Evolutionary conservation across 352 stramenopile species (phyloP).

Genomic region (Pythium folliculosum): DNA sequence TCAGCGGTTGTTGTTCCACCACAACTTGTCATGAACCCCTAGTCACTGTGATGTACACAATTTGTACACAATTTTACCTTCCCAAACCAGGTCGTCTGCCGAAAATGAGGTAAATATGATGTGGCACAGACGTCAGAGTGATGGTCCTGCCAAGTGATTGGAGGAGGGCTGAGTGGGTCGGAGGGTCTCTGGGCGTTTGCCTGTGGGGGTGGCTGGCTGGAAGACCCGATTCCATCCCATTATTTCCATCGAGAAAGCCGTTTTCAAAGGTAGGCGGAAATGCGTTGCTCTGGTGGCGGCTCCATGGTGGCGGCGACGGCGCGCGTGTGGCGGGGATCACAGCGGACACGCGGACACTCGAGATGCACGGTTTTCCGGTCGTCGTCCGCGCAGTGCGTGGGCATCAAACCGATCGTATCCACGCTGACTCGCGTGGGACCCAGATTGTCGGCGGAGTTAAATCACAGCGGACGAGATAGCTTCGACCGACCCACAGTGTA

Average conservation of each 20-base stretch:
- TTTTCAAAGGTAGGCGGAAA: conserved; percentile 30
- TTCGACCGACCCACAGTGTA: background rate
- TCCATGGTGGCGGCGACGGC: background rate
- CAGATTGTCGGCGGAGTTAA: too few species aligned
- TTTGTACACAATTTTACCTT: background rate
- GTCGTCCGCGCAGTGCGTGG: too few species aligned
- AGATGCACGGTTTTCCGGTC: too few species aligned
- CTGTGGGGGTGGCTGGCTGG: conserved; percentile 17
- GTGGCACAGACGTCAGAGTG: conserved; percentile 31
- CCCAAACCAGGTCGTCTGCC: background rate
- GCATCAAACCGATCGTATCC: too few species aligned
- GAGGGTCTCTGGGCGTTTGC: conserved; percentile 11
- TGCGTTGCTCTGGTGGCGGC: conserved; percentile 3
- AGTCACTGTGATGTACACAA: background rate
- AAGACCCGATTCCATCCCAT: conserved; percentile 55
- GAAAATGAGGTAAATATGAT: conserved; percentile 5
- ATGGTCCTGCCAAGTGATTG: conserved; percentile 70
- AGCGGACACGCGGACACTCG: conserved; percentile 1
- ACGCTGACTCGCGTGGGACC: too few species aligned
- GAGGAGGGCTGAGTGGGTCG: conserved; percentile 52
- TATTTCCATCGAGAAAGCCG: conserved; percentile 86
- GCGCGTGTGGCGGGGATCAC: background rate
- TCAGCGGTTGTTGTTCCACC: conserved; percentile 21
- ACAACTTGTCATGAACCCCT: conserved; percentile 16
- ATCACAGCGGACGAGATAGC: background rate